Base-by-base conservation (phyloP, 257 asterid species). In the Scutellaria galericulata region DNA sequence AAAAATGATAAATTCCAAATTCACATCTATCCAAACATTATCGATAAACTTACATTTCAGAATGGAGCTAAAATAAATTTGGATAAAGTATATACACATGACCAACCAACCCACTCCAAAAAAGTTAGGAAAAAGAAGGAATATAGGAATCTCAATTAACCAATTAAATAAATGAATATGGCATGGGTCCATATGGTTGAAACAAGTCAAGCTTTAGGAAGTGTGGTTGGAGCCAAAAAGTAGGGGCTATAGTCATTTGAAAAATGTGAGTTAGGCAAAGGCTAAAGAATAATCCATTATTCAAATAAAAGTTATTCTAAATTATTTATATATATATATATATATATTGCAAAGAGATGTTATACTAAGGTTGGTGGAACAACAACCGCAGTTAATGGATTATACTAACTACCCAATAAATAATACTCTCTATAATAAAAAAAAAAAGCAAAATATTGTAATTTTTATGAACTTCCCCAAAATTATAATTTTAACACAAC, bases 161-260 rank as follows among this genome's bases (percentile, higher is more conserved):
- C 7, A 52, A 11, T 0, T 15, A 53, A 27, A 27, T 53, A 53
- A 15, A 15, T 15, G 10, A 2, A 11, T 56, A 56, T 59, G 7
- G 2, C 2, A 5, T 7, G 46, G 64, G 45, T 58, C 37, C 11
- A 37, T 58, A 57, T 58, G 47, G 40, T 58, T 58, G 64, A 40
- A n/a, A 13, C 24, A 37, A 37, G 27, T 60, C 1, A 3, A 60
- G 66, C 27, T 37, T 60, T 60, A 60, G 48, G 7, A 12, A 57
- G 13, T 13, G 47, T 59, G 65, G 64, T 27, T 4, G 64, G 64
- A 57, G 44, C 44, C 64, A 24, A 22, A 57, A 57, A 57, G 63
- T 56, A 5, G 64, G 20, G 64, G 64, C 12, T 31, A 31, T 9
- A 31, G 20, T 31, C 45, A 57, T 31, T 58, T 31, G 46, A 31